Conservation (phyloP, 805 yeast genomes). For the Alloascoidea africana region DNA sequence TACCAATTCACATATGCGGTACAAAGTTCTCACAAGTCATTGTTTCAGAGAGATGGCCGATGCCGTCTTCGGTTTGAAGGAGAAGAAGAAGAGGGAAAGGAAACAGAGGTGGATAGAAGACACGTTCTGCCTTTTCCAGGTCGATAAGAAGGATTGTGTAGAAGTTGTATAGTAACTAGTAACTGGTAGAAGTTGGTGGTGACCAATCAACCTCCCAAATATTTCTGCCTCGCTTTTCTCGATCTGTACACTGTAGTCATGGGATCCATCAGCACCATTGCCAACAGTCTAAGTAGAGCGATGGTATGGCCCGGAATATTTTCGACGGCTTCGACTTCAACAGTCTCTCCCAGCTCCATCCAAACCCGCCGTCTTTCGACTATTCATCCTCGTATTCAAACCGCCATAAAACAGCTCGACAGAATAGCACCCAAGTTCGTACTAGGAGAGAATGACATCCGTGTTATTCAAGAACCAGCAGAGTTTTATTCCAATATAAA, state of each 20-base stretch:
- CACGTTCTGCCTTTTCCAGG: slow-evolving; percentile 41
- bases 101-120: slow-evolving; percentile 80
- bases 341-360: no score
- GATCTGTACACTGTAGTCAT: no score
- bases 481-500: slow-evolving; percentile 57
- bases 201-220: no score
- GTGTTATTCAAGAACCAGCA: slow-evolving; percentile 47
- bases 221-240: no score
- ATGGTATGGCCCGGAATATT: no score
- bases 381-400: slow-evolving; percentile 27
- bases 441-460: slow-evolving; percentile 37
- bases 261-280: no score
- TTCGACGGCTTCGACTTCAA: no score
- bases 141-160: no score
- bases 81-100: slow-evolving; percentile 92
- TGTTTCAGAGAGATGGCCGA: slow-evolving; percentile 38
- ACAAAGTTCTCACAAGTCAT: background rate
- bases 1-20: background rate
- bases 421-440: slow-evolving; percentile 54
- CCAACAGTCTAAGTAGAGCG: no score
- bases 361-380: background rate
- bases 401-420: slow-evolving; percentile 39
- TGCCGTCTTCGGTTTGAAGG: slow-evolving; percentile 85
- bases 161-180: no score
- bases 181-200: no score